Percentiles rank a stretch among this genome's conserved stretches.
phyloP scores from a whole-genome alignment of 228 moss, liverwort and hornwort genomes.

The Sphagnum fallax region DNA sequence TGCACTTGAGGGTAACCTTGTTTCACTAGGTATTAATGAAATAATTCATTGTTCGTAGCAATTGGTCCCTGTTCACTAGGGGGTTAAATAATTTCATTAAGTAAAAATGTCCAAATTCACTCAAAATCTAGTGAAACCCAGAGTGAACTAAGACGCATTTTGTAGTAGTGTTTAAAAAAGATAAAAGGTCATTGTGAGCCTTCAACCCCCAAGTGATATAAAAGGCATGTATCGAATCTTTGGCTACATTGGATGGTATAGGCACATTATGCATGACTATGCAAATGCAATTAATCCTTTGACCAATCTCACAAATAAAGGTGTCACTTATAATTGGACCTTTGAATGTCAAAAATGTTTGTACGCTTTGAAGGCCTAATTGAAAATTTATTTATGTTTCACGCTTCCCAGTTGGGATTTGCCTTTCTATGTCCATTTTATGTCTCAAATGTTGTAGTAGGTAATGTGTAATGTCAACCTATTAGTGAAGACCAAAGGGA shows the following conservation, averaged over 20 bases:
- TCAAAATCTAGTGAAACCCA: no score
- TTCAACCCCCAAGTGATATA: neutral
- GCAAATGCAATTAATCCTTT: neutral
- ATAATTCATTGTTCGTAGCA: no score
- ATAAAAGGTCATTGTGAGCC: neutral
- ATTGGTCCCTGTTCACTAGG: no score
- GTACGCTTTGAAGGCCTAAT: neutral
- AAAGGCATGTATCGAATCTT: neutral
- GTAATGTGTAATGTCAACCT: neutral
- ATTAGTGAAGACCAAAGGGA: neutral
- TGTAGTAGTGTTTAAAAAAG: no score
- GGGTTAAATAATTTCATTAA: no score
- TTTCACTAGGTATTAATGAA: no score
- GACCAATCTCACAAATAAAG: neutral
- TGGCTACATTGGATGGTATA: neutral
- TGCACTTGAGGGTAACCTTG: no score
- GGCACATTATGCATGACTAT: neutral
- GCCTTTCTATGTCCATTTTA: conserved; percentile 4
- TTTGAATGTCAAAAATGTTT: neutral
- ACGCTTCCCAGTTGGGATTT: neutral
- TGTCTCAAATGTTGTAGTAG: neutral
- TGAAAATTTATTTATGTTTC: neutral
- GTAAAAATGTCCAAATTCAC: no score
- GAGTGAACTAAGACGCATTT: no score
- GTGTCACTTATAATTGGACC: neutral